A percentile compares a stretch with the other conserved stretches of the same genome.
phyloP scores from a whole-genome alignment of 2,329 filamentous ascomycete genomes.

The Colletotrichum coccodes region DNA sequence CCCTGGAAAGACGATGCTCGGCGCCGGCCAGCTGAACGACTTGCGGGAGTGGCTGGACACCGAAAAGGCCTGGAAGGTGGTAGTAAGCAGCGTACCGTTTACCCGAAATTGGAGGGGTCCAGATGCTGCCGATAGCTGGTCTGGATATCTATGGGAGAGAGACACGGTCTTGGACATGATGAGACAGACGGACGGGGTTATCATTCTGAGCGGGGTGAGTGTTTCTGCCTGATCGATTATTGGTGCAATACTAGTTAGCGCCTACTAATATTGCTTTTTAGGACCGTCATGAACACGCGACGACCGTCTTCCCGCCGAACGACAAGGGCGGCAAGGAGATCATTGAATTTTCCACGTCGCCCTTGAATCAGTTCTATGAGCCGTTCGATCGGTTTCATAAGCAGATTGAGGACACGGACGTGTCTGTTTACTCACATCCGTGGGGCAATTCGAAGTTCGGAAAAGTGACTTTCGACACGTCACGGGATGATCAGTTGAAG shows the following conservation, averaged over 20 bases:
- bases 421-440: constrained; percentile 24
- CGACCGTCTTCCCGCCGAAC: constrained; percentile 55
- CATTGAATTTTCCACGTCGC: constrained; percentile 74
- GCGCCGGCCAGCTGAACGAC: constrained; percentile 65
- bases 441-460: constrained; percentile 26
- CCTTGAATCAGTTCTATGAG: constrained; percentile 76
- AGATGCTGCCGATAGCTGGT: constrained; percentile 71
- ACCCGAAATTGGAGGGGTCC: constrained; percentile 75
- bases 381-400: constrained; percentile 68
- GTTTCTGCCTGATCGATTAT: neutral
- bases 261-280: constrained; percentile 8
- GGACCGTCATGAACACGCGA: constrained; percentile 74
- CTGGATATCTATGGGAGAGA: constrained; percentile 72
- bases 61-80: constrained; percentile 66
- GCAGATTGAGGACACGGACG: constrained; percentile 56
- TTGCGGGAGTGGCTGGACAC: constrained; percentile 64
- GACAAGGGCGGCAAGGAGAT: constrained; percentile 54
- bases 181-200: constrained; percentile 71
- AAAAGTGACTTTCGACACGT: constrained; percentile 11
- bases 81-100: constrained; percentile 74
- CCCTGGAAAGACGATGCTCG: constrained; percentile 64
- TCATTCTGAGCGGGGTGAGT: constrained; percentile 69
- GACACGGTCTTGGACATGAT: constrained; percentile 70
- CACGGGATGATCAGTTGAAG: neutral
- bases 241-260: neutral